A percentile compares a stretch with the other conserved stretches of the same genome.
Conservation (phyloP, 257 asterid genomes). For the Coffea canephora region DNA sequence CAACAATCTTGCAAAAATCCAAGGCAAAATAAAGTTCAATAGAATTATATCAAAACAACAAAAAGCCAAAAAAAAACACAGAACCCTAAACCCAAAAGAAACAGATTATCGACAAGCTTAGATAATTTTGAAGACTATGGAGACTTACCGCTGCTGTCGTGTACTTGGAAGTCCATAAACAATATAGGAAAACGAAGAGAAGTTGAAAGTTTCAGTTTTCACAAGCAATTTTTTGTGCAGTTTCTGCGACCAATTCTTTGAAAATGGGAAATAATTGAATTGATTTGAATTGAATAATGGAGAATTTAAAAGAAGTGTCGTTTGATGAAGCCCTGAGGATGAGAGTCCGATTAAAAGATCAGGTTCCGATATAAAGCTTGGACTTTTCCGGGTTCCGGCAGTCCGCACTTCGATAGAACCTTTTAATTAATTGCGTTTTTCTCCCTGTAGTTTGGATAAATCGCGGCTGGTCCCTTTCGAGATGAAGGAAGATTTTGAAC, state of each 20-base stretch:
- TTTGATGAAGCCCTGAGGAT: background rate
- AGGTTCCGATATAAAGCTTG: too few relatives aligned
- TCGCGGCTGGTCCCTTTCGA: background rate
- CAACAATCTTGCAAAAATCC: background rate
- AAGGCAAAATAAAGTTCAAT: background rate
- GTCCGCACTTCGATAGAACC: background rate
- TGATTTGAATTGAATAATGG: background rate
- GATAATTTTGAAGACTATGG: background rate
- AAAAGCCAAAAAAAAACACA: background rate
- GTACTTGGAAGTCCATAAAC: constrained; percentile 26
- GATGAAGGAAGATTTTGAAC: too few relatives aligned
- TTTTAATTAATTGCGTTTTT: background rate
- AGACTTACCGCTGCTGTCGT: constrained; percentile 36
- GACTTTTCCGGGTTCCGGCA: background rate
- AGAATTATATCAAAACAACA: background rate
- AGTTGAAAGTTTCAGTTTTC: background rate
- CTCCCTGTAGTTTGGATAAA: background rate
- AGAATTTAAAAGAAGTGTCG: background rate
- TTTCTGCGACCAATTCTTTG: too few relatives aligned
- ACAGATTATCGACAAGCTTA: background rate
- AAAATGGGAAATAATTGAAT: too few relatives aligned
- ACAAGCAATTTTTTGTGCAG: too few relatives aligned
- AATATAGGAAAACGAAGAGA: background rate
- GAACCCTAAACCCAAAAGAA: background rate
- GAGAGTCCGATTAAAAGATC: background rate